Percentiles rank a stretch among this genome's conserved stretches.
These are phyloP conservation scores for Kwoniella newhampshirensis DNA, from an alignment of 768 basidiomycete species.

Conservation along the genomic window DNA sequence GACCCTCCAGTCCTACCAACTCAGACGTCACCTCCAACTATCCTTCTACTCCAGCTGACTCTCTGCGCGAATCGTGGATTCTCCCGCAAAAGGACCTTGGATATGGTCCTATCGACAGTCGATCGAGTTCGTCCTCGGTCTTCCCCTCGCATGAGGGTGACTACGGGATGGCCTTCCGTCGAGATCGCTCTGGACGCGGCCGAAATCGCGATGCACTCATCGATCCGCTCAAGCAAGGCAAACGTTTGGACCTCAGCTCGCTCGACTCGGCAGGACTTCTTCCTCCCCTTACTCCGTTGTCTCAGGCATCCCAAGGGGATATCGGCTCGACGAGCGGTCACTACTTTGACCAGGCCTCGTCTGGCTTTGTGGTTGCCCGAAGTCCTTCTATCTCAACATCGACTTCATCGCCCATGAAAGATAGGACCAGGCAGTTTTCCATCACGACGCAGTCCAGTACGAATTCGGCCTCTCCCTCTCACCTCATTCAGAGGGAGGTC, in stretches of 20 bases:
- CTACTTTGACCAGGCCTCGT: slow-evolving; percentile 5
- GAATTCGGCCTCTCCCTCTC: neutral
- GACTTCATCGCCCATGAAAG: neutral
- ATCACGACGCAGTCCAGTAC: slow-evolving; percentile 12
- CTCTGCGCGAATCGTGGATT: slow-evolving; percentile 21
- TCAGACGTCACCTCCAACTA: slow-evolving; percentile 30
- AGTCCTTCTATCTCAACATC: neutral
- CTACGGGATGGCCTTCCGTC: neutral
- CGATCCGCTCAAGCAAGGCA: slow-evolving; percentile 8
- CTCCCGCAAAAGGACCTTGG: slow-evolving; percentile 9
- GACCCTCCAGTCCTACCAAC: slow-evolving; percentile 20
- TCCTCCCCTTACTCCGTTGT: slow-evolving; percentile 8
- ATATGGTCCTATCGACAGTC: slow-evolving; percentile 12
- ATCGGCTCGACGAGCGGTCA: too few relatives aligned
- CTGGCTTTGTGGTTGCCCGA: neutral
- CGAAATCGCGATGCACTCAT: slow-evolving; percentile 10
- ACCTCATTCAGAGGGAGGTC: neutral
- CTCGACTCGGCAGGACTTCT: slow-evolving; percentile 14
- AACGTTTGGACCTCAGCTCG: slow-evolving; percentile 1
- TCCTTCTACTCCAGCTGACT: slow-evolving; percentile 29
- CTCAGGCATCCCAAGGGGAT: too few relatives aligned
- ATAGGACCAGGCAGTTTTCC: slow-evolving; percentile 7
- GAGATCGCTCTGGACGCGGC: neutral
- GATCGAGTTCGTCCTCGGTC: slow-evolving; percentile 14
- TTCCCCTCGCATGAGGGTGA: slow-evolving; percentile 10